Percentiles rank a stretch among this genome's conserved stretches.
phyloP scores from a whole-genome alignment of 129 eudicot species.

The Artemisia annua region DNA sequence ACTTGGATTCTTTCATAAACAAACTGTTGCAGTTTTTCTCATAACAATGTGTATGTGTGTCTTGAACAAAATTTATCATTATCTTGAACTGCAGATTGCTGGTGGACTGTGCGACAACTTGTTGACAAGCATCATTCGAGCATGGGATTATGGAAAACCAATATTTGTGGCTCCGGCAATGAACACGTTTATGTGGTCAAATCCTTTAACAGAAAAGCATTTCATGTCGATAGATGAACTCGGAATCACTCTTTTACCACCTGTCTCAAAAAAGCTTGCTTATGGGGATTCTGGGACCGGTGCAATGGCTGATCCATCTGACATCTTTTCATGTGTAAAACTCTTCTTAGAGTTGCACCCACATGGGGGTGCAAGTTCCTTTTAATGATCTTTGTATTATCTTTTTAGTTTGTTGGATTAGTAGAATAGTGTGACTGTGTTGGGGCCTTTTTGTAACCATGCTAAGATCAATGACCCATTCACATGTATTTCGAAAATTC shows the following conservation, averaged over 20 bases:
- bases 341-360: constrained; percentile 59
- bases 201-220: constrained; percentile 80
- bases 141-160: constrained; percentile 90
- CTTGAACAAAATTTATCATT: neutral
- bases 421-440: neutral
- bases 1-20: too few relatives aligned
- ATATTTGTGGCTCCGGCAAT: constrained; percentile 92
- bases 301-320: constrained; percentile 97
- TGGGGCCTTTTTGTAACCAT: too few relatives aligned
- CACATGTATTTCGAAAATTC: too few relatives aligned
- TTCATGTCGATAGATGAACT: constrained; percentile 72
- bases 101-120: constrained; percentile 94
- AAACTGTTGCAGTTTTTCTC: too few relatives aligned
- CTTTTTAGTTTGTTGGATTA: neutral
- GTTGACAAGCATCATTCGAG: constrained; percentile 81
- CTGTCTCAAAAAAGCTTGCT: constrained; percentile 77
- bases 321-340: constrained; percentile 66
- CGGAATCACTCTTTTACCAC: constrained; percentile 79
- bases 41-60: neutral
- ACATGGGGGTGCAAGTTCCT: constrained; percentile 18
- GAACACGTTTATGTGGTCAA: constrained; percentile 94
- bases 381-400: neutral
- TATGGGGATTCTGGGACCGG: constrained; percentile 95
- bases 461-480: too few relatives aligned
- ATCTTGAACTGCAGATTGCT: constrained; percentile 45